Evolutionary conservation across 768 basidiomycete genomes (phyloP), one percentile per base, ranked within the genome.

Genomic region (Ephemerocybe angulata): DNA sequence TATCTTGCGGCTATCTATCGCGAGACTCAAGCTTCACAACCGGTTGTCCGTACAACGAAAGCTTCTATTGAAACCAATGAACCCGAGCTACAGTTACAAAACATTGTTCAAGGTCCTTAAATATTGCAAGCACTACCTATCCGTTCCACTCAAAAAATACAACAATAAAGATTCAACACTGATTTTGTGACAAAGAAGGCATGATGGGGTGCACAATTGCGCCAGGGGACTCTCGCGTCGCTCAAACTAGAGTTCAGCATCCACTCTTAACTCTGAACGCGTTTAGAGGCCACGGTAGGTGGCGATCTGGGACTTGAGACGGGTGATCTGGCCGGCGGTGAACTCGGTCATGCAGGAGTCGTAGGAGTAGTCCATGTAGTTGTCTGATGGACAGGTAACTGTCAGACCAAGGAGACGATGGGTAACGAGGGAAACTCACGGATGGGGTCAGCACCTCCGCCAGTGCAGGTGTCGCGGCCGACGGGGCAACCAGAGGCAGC

Each of bases 361-460:
- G 55, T 76, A 66, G 25, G 68, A 70, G 71, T 79, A 81, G 64
- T 81, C 80, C 80, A 82, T 80, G 70, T 70, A 81, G 70, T 80
- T 80, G 65, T 73, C 72, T 73, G 51, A 40, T 57, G 44, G 22
- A 19, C 37, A 52, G 21, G 43, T 33, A 7, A 35, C 17, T 48
- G 37, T n/a, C 38, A 13, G 49, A 5, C 47, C 21, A 25, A 38
- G 50, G 49, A 13, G 28, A 29, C 21, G 31, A 33, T 17, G 17
- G 15, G 22, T 28, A 38, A 13, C 29, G 17, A 47, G 30, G 37
- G 10, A 38, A 29, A 67, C 72, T 44, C 62, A 75, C 69, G 74
- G 58, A 75, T 80, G 61, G 75, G 75, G 57, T 77, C 74, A 55
- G 67, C 72, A 62, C 78, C 79, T 15, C 68, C 67, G 30, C 63